phyloP scores from a whole-genome alignment of 2,329 filamentous ascomycete species.

The Claviceps pazoutovae region DNA sequence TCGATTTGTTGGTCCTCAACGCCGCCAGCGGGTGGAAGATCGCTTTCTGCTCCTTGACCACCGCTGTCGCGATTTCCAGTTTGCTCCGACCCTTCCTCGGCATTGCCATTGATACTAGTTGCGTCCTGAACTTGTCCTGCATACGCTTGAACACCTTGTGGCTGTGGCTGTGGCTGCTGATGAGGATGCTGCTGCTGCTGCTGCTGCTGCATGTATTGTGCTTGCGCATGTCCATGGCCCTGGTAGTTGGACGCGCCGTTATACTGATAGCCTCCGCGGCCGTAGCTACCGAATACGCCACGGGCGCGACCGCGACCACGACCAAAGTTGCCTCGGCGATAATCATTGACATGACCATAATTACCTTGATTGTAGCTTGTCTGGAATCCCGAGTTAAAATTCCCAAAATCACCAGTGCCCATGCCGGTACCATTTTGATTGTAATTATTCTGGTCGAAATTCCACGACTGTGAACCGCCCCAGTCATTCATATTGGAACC shows the following conservation, averaged over 20 bases:
- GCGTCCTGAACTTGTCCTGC: constrained; percentile 11
- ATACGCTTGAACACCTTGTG: constrained; percentile 5
- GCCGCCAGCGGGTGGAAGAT: constrained; percentile 4
- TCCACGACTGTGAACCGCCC: constrained; percentile 72
- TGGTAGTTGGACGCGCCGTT: constrained; percentile 24
- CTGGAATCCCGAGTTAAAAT: constrained; percentile 63
- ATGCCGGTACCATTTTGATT: constrained; percentile 74
- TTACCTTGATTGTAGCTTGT: constrained; percentile 74
- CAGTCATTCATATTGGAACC: constrained; percentile 67
- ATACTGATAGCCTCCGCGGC: constrained; percentile 37
- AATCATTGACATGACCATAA: constrained; percentile 74
- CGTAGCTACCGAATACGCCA: constrained; percentile 41
- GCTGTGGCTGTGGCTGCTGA: neutral
- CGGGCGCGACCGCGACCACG: constrained; percentile 52
- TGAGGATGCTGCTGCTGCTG: neutral
- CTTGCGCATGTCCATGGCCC: constrained; percentile 18
- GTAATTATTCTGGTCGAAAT: constrained; percentile 79
- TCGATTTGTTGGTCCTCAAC: constrained; percentile 11
- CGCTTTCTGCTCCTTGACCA: constrained; percentile 6
- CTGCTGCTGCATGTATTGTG: constrained; percentile 16
- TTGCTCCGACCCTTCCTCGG: constrained; percentile 16
- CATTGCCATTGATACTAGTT: constrained; percentile 5
- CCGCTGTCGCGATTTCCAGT: constrained; percentile 6
- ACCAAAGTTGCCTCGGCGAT: constrained; percentile 54
- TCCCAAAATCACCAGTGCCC: constrained; percentile 67